Evolutionary conservation across 768 basidiomycete species (phyloP).

Genomic region (Tylopilus sp.): DNA sequence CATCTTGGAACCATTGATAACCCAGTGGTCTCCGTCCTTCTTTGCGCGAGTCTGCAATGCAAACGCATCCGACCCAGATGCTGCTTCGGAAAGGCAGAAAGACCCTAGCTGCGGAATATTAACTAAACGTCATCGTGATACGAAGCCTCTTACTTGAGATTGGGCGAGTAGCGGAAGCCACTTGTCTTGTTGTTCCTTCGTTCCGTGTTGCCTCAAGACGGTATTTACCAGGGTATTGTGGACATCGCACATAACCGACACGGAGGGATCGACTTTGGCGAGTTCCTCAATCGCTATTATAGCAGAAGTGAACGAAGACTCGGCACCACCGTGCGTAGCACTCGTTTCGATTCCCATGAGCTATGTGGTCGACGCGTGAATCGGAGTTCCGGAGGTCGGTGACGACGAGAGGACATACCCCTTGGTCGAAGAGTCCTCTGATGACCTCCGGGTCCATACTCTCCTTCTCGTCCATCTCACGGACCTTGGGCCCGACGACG

Average conservation of each 20-base stretch:
- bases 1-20: conserved; percentile 98
- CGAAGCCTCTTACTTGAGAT: conserved; percentile 52
- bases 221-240: conserved; percentile 99
- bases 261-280: conserved; percentile 92
- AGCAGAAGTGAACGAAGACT: conserved; percentile 89
- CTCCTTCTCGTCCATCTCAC: conserved; percentile 98
- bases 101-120: conserved; percentile 70
- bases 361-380: conserved; percentile 36
- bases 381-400: background rate
- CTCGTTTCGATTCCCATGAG: conserved; percentile 97
- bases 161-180: conserved; percentile 84
- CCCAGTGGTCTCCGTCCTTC: conserved; percentile 81
- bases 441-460: conserved; percentile 87
- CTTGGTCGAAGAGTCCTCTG: conserved; percentile 89
- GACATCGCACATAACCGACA: conserved; percentile 95
- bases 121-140: background rate
- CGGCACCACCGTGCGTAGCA: conserved; percentile 80
- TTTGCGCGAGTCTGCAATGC: conserved; percentile 91
- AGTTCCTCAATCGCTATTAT: conserved; percentile 98
- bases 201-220: conserved; percentile 83
- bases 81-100: conserved; percentile 92
- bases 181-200: conserved; percentile 78
- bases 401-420: conserved; percentile 49
- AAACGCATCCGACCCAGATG: conserved; percentile 95
- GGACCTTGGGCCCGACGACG: conserved; percentile 85